Base-by-base conservation (phyloP, 2,329 filamentous ascomycete species). In the Teratosphaeria gauchensis region DNA sequence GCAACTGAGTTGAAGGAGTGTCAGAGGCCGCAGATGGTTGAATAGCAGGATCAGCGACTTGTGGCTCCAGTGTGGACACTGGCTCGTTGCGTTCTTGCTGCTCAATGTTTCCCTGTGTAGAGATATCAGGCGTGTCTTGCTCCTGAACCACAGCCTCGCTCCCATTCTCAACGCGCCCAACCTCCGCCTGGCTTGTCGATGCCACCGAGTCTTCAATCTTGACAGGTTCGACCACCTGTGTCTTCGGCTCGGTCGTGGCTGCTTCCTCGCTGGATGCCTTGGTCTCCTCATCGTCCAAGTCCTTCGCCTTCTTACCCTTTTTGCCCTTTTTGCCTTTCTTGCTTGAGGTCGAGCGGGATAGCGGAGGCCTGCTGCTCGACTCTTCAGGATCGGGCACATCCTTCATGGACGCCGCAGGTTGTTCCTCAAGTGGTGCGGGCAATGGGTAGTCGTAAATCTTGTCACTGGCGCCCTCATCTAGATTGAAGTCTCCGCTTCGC, bases 311-410 rank as follows among this genome's bases (percentile, higher is more conserved):
- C 60, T 68, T 68, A 48, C 51, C 53, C 32, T 62, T 65, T 59
- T 68, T 68, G 52, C 62, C 61, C 61, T 69, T 69, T 61, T 70
- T 67, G 16, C 57, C 60, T 58, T 55, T 56, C 56, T 8, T 61
- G 32, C n/a, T 38, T 53, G 56, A 42, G 33, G 19, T 28, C 24
- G 59, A 56, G 19, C 61, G 58, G 11, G 57, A 46, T 2, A 63
- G 31, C 6, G 54, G 16, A 24, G 31, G 54, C 14, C 19, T 4
- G 19, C 54, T 52, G 6, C 21, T 21, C 8, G 61, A 38, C 14
- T 31, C 38, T 4, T 63, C 55, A 21, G 9, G 8, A 19, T n/a
- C 19, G 16, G n/a, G 42, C 42, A 19, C 16, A 19, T 48, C 42
- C 19, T 48, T n/a, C n/a, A 4, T 19, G 3, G n/a, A 11, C 42